Conservation (phyloP, 2,329 filamentous ascomycete species). For the Trichoderma oligosporum region DNA sequence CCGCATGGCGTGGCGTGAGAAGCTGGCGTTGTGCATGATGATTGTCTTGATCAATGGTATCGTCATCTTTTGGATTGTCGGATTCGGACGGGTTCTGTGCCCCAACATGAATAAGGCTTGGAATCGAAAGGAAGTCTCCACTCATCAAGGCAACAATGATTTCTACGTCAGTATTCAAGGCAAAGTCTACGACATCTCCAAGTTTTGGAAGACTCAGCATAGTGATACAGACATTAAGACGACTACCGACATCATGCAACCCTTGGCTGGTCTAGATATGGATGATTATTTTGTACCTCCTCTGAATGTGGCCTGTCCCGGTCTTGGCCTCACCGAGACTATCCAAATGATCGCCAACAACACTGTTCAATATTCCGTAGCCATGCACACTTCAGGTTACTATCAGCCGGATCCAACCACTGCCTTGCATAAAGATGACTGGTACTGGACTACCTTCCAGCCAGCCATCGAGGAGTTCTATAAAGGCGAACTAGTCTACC, state of each 20-base stretch:
- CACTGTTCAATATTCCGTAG: conserved; percentile 53
- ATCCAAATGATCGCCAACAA: conserved; percentile 61
- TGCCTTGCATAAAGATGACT: conserved; percentile 59
- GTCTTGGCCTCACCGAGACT: conserved; percentile 60
- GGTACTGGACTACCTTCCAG: conserved; percentile 73
- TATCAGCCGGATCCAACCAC: conserved; percentile 54
- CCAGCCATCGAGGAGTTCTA: conserved; percentile 81
- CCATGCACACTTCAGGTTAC: conserved; percentile 67
- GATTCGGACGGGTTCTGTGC: conserved; percentile 79
- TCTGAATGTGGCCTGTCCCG: conserved; percentile 68
- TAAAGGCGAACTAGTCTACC: conserved; percentile 80
- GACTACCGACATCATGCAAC: conserved; percentile 63
- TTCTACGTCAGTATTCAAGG: conserved; percentile 87
- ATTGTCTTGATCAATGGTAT: conserved; percentile 77
- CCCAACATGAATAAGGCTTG: conserved; percentile 91
- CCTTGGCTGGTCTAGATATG: conserved; percentile 72
- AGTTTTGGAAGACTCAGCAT: conserved; percentile 83
- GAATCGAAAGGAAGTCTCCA: conserved; percentile 64
- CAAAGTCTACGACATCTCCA: conserved; percentile 84
- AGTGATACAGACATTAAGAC: conserved; percentile 66
- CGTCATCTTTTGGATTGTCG: conserved; percentile 89
- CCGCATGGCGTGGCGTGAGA: conserved; percentile 95
- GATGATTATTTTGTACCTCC: conserved; percentile 84
- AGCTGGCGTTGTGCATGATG: conserved; percentile 74
- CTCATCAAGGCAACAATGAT: conserved; percentile 68